Conservation (phyloP, 2,329 filamentous ascomycete genomes). For the Parascedosporium putredinis region DNA sequence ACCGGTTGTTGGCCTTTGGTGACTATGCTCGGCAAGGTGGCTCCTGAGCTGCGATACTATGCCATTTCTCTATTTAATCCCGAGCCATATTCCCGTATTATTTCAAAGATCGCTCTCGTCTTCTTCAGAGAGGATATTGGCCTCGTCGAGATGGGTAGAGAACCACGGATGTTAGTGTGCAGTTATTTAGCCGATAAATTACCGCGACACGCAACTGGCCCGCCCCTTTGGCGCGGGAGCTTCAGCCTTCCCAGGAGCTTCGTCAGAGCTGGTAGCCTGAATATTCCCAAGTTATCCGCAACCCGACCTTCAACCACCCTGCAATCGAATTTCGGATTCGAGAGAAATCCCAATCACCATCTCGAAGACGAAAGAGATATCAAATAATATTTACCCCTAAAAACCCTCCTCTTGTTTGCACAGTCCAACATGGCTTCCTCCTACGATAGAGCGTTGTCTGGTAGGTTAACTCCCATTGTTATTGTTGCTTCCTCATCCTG, state of each 20-base stretch:
- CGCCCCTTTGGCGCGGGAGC: conserved; percentile 2
- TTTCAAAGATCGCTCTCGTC: too few species aligned
- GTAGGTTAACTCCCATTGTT: conserved; percentile 43
- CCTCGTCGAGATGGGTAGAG: neutral
- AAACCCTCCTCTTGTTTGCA: conserved; percentile 9
- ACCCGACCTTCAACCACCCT: conserved; percentile 8
- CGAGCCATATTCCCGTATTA: too few species aligned
- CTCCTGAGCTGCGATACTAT: too few species aligned
- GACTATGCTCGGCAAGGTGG: too few species aligned
- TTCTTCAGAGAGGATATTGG: too few species aligned
- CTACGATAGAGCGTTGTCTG: conserved; percentile 98
- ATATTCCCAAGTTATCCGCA: conserved; percentile 9
- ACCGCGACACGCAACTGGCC: neutral
- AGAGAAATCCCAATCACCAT: conserved; percentile 10
- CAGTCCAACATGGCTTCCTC: conserved; percentile 64
- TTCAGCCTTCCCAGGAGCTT: conserved; percentile 14
- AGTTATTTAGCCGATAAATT: conserved; percentile 1
- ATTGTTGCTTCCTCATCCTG: conserved; percentile 18
- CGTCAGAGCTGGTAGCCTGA: conserved; percentile 21
- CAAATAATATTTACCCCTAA: conserved; percentile 2
- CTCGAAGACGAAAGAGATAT: neutral
- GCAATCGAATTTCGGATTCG: conserved; percentile 5
- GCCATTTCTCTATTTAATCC: too few species aligned
- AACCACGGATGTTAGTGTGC: neutral
- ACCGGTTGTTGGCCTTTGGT: too few species aligned